Percentiles rank a stretch among this genome's conserved stretches.
Evolutionary conservation across 345 rosid genomes (phyloP).

Genomic region (Brassica nigra): DNA sequence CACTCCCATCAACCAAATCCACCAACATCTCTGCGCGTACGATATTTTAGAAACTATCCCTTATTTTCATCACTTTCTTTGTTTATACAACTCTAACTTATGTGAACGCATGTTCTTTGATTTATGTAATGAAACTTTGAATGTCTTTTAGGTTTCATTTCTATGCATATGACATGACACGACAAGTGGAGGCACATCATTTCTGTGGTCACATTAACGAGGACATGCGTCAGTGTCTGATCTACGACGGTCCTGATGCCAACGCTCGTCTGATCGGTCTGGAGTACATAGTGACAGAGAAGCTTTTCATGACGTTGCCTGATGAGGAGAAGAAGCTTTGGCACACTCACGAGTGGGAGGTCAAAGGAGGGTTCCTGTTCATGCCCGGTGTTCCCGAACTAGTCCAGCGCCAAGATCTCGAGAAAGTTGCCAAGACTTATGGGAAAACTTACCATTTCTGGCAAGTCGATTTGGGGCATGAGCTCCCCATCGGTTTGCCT

Average conservation of each 20-base stretch:
- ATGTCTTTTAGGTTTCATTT: constrained; percentile 59
- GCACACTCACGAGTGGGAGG: constrained; percentile 81
- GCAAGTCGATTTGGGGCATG: constrained; percentile 80
- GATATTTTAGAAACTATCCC: background rate
- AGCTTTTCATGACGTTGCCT: constrained; percentile 60
- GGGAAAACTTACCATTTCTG: constrained; percentile 81
- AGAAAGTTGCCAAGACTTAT: constrained; percentile 65
- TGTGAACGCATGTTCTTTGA: background rate
- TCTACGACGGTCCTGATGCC: constrained; percentile 56
- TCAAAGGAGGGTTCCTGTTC: constrained; percentile 75
- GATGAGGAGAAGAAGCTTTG: constrained; percentile 77
- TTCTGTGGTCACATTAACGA: constrained; percentile 78
- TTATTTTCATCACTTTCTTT: background rate
- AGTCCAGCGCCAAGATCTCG: constrained; percentile 63
- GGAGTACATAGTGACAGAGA: constrained; percentile 75
- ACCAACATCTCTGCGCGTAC: constrained; percentile 92
- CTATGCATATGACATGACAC: constrained; percentile 69
- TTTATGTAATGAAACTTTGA: background rate
- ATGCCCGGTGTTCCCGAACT: constrained; percentile 71
- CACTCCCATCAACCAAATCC: constrained; percentile 63
- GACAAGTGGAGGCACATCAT: constrained; percentile 85
- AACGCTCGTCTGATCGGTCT: constrained; percentile 69
- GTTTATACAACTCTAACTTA: background rate
- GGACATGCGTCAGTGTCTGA: constrained; percentile 81
- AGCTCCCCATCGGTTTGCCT: constrained; percentile 73